phyloP scores from a whole-genome alignment of 352 stramenopile species.

The Phytophthora quininea region DNA sequence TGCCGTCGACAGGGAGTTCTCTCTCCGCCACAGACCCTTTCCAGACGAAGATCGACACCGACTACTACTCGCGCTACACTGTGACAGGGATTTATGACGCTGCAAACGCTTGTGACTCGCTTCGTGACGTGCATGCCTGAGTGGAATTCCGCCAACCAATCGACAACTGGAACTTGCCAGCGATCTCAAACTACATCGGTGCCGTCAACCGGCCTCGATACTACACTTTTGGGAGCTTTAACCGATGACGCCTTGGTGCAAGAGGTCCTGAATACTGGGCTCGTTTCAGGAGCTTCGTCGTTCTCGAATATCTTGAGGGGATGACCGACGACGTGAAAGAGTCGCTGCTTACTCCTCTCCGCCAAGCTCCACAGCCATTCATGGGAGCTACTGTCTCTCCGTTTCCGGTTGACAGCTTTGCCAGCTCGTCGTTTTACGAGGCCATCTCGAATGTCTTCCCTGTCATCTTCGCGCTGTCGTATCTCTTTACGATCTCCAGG shows the following conservation, averaged over 20 bases:
- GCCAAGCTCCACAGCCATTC: slow-evolving; percentile 53
- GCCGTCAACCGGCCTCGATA: slow-evolving; percentile 31
- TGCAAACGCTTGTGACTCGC: slow-evolving; percentile 66
- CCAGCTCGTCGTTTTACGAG: slow-evolving; percentile 64
- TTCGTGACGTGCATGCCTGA: slow-evolving; percentile 66
- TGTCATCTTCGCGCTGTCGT: slow-evolving; percentile 91
- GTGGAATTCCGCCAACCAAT: slow-evolving; percentile 46
- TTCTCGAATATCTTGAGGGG: slow-evolving; percentile 28
- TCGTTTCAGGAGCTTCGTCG: slow-evolving; percentile 15
- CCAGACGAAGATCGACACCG: slow-evolving; percentile 38
- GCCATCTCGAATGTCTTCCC: slow-evolving; percentile 61
- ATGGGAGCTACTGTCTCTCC: slow-evolving; percentile 35
- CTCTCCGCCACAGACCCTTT: slow-evolving; percentile 37
- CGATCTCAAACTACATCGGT: slow-evolving; percentile 36
- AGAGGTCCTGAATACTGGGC: slow-evolving; percentile 27
- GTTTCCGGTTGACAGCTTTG: slow-evolving; percentile 49
- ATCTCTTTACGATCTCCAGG: slow-evolving; percentile 85
- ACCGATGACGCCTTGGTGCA: slow-evolving; percentile 53
- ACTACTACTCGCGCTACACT: slow-evolving; percentile 55
- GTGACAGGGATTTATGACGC: slow-evolving; percentile 61
- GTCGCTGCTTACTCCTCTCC: slow-evolving; percentile 36
- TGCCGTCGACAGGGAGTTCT: slow-evolving; percentile 42
- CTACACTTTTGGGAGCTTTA: slow-evolving; percentile 39
- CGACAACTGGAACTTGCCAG: slow-evolving; percentile 53
- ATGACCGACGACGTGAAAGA: slow-evolving; percentile 29